Base-by-base conservation (phyloP, 2,329 filamentous ascomycete species). In the Xylaria digitata region DNA sequence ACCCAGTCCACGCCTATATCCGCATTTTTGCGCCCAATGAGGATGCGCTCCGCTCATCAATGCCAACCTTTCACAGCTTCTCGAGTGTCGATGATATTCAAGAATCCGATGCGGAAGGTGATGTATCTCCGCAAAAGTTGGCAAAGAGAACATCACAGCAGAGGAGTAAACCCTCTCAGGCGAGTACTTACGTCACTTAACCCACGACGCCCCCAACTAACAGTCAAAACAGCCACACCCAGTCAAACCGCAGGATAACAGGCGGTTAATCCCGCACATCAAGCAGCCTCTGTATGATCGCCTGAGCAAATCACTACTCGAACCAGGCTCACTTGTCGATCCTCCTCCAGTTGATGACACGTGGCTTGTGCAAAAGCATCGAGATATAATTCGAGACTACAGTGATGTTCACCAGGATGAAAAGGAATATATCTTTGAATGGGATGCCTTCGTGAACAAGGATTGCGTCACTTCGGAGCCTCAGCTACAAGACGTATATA, bases 311-410 rank as follows among this genome's bases (percentile, higher is more conserved):
- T 81, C 82, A 8, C 78, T 78, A 7, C 79, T 89, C 23, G 79
- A 81, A 37, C 80, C 85, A 1, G 85, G 85, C 2, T 80, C 83
- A 1, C 78, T 81, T 26, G 78, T 88, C 26, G 77, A 77, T 23
- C 82, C 83, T 2, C 79, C 79, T 21, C 75, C 78, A 3, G 75
- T 76, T 2, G 84, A 87, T 72, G 82, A 83, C 63, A 77, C 79
- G 23, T 89, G 87, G 87, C 79, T 88, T 7, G 80, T 87, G 34
- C 85, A 87, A 68, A 88, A 88, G 75, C 86, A 89, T 66, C 82
- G 84, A 7, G 85, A 89, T 63, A 84, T 83, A 60, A 83, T 89
- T 61, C 80, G 82, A 32, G 87, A 89, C 68, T 88, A 86, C 71
- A 84, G 82, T 8, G 86, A 89, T 69, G 81, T 89, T 30, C 83